Evolutionary conservation across 192 early-diverging fungal genomes (phyloP).

Genomic region (Coemansia asiatica): DNA sequence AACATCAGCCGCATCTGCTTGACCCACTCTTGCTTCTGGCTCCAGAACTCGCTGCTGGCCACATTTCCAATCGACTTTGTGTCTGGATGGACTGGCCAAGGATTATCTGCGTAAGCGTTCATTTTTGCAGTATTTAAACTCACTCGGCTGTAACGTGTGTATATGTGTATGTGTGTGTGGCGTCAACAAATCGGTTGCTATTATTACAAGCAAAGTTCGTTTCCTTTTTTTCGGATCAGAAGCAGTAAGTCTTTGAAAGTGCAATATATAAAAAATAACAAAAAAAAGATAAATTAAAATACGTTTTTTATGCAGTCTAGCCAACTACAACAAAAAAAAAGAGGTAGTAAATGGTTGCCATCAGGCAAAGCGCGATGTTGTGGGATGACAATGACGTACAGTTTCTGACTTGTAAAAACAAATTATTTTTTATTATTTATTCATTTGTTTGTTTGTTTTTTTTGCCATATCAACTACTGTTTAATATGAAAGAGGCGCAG

Average conservation of each 20-base stretch:
- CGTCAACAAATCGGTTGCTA: neutral
- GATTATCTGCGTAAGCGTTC: neutral
- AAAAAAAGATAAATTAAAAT: no score
- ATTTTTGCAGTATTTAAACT: neutral
- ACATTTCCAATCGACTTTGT: constrained; percentile 5
- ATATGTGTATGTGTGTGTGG: no score
- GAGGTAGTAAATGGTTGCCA: neutral
- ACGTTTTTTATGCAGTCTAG: no score
- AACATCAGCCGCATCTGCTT: constrained; percentile 82
- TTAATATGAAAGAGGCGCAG: neutral
- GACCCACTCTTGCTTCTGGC: constrained; percentile 75
- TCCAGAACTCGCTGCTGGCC: constrained; percentile 36
- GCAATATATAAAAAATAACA: no score
- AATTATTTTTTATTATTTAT: neutral
- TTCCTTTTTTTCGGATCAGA: no score
- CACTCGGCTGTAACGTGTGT: neutral
- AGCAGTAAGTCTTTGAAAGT: no score
- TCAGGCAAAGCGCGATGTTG: neutral
- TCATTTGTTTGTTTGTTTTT: neutral
- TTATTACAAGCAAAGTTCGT: neutral
- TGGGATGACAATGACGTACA: neutral
- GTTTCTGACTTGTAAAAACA: neutral
- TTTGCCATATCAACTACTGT: neutral
- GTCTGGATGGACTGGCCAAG: neutral
- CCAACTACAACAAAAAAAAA: neutral